Evolutionary conservation across 2,329 filamentous ascomycete species (phyloP).

Genomic region (Aspergillus pseudonomiae): DNA sequence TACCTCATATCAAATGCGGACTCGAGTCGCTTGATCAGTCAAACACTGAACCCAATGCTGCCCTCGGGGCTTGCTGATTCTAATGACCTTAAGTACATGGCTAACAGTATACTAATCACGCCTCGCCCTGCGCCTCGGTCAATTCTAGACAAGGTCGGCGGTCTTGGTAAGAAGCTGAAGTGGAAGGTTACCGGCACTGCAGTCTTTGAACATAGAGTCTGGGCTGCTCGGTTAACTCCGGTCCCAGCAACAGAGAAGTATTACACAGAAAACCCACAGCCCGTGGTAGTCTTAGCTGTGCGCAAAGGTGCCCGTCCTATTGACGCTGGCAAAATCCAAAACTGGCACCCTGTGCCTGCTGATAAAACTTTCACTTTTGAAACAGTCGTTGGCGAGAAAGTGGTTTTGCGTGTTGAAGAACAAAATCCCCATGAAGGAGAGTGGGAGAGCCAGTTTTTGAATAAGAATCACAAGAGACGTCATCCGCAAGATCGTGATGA

Average conservation of each 20-base stretch:
- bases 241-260: constrained; percentile 67
- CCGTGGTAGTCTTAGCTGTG: constrained; percentile 80
- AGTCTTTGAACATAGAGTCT: constrained; percentile 76
- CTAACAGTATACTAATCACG: constrained; percentile 88
- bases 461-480: constrained; percentile 61
- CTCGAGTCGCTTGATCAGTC: constrained; percentile 68
- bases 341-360: constrained; percentile 76
- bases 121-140: constrained; percentile 72
- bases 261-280: constrained; percentile 78
- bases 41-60: constrained; percentile 62
- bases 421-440: constrained; percentile 66
- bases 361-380: constrained; percentile 78
- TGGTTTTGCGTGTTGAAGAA: constrained; percentile 76
- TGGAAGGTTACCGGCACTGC: constrained; percentile 83
- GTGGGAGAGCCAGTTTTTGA: constrained; percentile 65
- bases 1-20: constrained; percentile 79
- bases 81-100: constrained; percentile 76
- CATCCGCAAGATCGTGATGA: constrained; percentile 63
- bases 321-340: constrained; percentile 78
- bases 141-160: constrained; percentile 81
- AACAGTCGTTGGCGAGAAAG: constrained; percentile 83
- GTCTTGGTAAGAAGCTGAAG: constrained; percentile 77
- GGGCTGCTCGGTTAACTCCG: constrained; percentile 80
- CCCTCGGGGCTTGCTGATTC: constrained; percentile 63
- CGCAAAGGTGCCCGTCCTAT: constrained; percentile 74